Percentiles rank a stretch among this genome's conserved stretches.
These are phyloP conservation scores for Escallonia rubra DNA, from an alignment of 129 eudicot species.

Conservation along the genomic window DNA sequence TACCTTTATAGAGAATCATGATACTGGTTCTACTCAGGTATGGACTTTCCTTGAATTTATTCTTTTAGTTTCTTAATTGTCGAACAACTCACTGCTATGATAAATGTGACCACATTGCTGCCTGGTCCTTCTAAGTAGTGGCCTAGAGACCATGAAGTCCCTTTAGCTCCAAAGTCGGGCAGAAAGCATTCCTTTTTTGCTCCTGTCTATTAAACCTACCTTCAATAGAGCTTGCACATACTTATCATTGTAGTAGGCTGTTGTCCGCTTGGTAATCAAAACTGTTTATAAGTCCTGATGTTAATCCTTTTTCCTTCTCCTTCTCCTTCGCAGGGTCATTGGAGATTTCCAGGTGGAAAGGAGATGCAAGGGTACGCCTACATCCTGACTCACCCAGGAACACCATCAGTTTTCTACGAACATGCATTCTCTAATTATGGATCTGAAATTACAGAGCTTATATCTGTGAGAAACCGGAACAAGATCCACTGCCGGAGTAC, in stretches of 20 bases:
- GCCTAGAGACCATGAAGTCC: no score
- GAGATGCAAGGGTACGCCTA: constrained; percentile 99
- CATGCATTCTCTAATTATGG: constrained; percentile 68
- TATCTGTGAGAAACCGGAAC: constrained; percentile 67
- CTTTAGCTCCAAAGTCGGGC: no score
- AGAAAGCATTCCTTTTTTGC: neutral
- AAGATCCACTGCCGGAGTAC: constrained; percentile 83
- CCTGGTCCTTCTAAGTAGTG: no score
- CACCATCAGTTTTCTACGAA: constrained; percentile 92
- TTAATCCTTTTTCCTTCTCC: constrained; percentile 1
- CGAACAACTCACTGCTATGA: no score
- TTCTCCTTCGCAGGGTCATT: constrained; percentile 68
- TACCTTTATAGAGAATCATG: constrained; percentile 70
- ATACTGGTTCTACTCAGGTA: constrained; percentile 81
- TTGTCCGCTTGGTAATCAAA: neutral
- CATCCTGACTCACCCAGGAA: constrained; percentile 95
- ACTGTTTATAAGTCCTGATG: neutral
- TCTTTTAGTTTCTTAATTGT: neutral
- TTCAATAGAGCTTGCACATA: no score
- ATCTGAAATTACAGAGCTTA: constrained; percentile 54
- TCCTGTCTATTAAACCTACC: no score
- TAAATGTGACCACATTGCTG: no score
- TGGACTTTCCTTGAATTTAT: neutral
- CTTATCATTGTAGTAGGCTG: no score
- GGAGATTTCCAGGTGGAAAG: constrained; percentile 99